Base-by-base conservation (phyloP, 345 rosid species). In the Angophora floribunda region DNA sequence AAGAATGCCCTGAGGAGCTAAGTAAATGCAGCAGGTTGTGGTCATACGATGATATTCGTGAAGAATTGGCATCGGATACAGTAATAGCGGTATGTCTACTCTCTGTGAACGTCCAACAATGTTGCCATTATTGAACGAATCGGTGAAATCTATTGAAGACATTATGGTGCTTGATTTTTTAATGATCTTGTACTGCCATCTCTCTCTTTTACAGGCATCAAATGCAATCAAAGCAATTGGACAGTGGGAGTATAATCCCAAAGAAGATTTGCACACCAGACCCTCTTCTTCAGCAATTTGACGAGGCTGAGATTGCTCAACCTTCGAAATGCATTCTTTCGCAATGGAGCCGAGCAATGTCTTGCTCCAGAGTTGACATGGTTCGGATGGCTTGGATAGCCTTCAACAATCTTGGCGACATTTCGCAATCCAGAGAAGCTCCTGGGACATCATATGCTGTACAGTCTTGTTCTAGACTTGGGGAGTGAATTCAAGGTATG, bases 11-110 rank as follows among this genome's bases (percentile, higher is more conserved):
- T 2, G 24, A 85, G 19, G 86, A 88, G 70, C 90, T 90, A 15
- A 86, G 89, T 87, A 88, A 84, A 82, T 80, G 89, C 49, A 91
- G 87, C 52, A 87, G 92, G 63, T 78, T 91, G 28, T 91, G 92
- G 89, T 47, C 45, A 16, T 85, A 87, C 7, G 53, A 87, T n/a
- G 90, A 91, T 84, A 57, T 88, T 61, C 85, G 13, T n/a, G 89
- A 79, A 36, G 89, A 49, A 49, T 49, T 49, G 51, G 51, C 51
- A 9, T 49, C 2, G 11, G 51, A 49, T 49, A 49, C 51, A 11
- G 51, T 49, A 49, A 1, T 49, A 49, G 51, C 9, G 51, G 51
- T 49, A 49, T 49, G 51, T 49, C 51, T 9, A 49, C 2, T 8
- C 51, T 49, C 11, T 49, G 51, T 49, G 51, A 49, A 49, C 7